These are phyloP conservation scores for Kodamaea lidongshanica DNA, from an alignment of 805 yeast species.

Conservation along the genomic window DNA sequence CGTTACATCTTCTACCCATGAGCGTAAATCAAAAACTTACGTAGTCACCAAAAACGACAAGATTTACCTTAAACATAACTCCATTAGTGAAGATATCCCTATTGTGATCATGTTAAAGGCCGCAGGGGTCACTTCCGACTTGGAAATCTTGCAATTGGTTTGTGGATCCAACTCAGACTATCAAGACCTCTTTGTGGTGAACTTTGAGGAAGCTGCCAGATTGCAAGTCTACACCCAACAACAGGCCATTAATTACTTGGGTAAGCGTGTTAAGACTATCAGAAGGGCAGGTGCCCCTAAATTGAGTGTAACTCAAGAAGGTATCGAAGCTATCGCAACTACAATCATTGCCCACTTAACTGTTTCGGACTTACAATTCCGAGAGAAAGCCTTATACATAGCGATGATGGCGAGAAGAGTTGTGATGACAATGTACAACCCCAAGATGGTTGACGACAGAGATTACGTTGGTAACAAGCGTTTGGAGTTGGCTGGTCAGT, in stretches of 20 bases:
- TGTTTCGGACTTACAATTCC: slow-evolving; percentile 75
- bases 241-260: slow-evolving; percentile 88
- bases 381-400: slow-evolving; percentile 89
- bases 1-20: slow-evolving; percentile 97
- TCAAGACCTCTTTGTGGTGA: slow-evolving; percentile 88
- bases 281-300: slow-evolving; percentile 83
- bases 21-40: slow-evolving; percentile 94
- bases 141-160: slow-evolving; percentile 88
- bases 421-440: slow-evolving; percentile 89
- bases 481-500: slow-evolving; percentile 93
- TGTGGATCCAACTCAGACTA: slow-evolving; percentile 85
- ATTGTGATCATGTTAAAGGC: slow-evolving; percentile 91
- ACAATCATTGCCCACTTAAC: slow-evolving; percentile 94
- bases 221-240: slow-evolving; percentile 83
- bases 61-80: slow-evolving; percentile 89
- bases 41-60: slow-evolving; percentile 87
- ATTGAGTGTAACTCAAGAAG: slow-evolving; percentile 79
- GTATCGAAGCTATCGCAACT: slow-evolving; percentile 93
- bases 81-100: slow-evolving; percentile 92
- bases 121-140: slow-evolving; percentile 87
- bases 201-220: slow-evolving; percentile 88
- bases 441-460: slow-evolving; percentile 95
- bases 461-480: slow-evolving; percentile 98
- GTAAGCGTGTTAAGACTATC: slow-evolving; percentile 85
- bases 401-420: slow-evolving; percentile 97